A percentile compares a stretch with the other conserved stretches of the same genome.
phyloP scores from a whole-genome alignment of 768 basidiomycete genomes.

The Trametes maxima region DNA sequence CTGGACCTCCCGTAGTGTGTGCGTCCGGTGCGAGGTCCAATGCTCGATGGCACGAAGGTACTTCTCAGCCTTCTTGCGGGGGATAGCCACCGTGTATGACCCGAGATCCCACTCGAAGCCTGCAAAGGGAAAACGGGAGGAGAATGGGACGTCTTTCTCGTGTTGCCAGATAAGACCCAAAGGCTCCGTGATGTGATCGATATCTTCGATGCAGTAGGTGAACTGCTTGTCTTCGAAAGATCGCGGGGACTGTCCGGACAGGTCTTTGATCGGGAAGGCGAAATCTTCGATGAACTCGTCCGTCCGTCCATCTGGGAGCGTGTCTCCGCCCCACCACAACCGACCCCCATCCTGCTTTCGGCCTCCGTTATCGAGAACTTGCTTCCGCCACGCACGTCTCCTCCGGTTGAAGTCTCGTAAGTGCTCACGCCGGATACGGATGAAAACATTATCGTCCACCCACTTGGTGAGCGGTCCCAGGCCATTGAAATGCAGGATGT shows the following conservation, averaged over 20 bases:
- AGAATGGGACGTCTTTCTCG: slow-evolving; percentile 23
- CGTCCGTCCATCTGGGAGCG: slow-evolving; percentile 13
- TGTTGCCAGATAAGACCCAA: slow-evolving; percentile 30
- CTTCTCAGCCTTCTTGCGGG: slow-evolving; percentile 11
- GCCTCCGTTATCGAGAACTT: slow-evolving; percentile 3
- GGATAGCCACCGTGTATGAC: slow-evolving; percentile 6
- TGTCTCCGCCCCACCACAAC: slow-evolving; percentile 25
- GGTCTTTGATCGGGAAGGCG: slow-evolving; percentile 20
- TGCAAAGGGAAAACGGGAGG: slow-evolving; percentile 17
- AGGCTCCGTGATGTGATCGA: slow-evolving; percentile 19
- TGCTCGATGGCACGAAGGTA: slow-evolving; percentile 14
- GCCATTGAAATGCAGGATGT: slow-evolving; percentile 15
- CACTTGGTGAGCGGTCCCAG: no score
- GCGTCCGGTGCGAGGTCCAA: slow-evolving; percentile 1
- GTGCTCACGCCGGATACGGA: background rate
- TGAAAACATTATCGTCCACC: no score
- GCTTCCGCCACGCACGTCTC: slow-evolving; percentile 1
- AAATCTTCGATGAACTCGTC: slow-evolving; percentile 32
- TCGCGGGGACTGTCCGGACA: slow-evolving; percentile 13
- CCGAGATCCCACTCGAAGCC: slow-evolving; percentile 31
- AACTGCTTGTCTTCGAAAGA: background rate
- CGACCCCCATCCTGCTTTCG: slow-evolving; percentile 20
- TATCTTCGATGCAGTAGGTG: slow-evolving; percentile 30
- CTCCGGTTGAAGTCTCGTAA: slow-evolving; percentile 33
- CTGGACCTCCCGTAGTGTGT: slow-evolving; percentile 15